phyloP scores from a whole-genome alignment of 225 moss, liverwort and hornwort genomes.

The Physcomitrellopsis africana region DNA sequence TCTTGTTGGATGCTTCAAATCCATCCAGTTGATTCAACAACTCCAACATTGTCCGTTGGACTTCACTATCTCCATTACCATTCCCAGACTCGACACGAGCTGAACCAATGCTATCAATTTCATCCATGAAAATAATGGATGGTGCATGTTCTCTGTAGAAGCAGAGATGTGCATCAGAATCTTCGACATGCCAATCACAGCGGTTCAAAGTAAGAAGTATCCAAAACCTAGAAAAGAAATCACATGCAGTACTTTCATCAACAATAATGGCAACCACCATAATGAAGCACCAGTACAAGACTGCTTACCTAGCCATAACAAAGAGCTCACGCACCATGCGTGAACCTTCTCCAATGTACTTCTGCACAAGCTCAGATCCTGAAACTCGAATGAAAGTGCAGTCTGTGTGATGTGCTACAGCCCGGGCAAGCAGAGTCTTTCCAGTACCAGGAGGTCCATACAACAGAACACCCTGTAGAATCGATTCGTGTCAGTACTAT shows the following conservation, averaged over 20 bases:
- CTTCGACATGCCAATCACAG: neutral
- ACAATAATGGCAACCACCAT: neutral
- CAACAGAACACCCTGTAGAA: slow-evolving; percentile 83
- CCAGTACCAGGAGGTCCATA: slow-evolving; percentile 99
- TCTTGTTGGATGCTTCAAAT: slow-evolving; percentile 99
- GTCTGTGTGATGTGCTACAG: slow-evolving; percentile 98
- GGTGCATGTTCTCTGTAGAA: slow-evolving; percentile 85
- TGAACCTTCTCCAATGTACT: slow-evolving; percentile 99
- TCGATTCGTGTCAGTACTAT: neutral
- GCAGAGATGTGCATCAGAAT: neutral
- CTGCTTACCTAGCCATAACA: slow-evolving; percentile 91
- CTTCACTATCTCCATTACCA: slow-evolving; percentile 99
- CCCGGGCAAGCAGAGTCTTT: slow-evolving; percentile 93
- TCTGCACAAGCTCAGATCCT: slow-evolving; percentile 98
- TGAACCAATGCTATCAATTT: slow-evolving; percentile 99
- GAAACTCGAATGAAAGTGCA: slow-evolving; percentile 98
- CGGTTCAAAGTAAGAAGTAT: neutral
- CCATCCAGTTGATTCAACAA: slow-evolving; percentile 97
- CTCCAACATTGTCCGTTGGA: slow-evolving; percentile 98
- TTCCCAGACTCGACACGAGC: slow-evolving; percentile 99
- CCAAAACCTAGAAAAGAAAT: too few relatives aligned
- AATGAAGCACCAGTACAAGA: neutral
- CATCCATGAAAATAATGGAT: slow-evolving; percentile 99
- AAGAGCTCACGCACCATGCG: slow-evolving; percentile 99
- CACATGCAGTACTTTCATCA: too few relatives aligned